Base-by-base conservation (phyloP, 2,329 filamentous ascomycete species). In the Fusarium nelsonii region DNA sequence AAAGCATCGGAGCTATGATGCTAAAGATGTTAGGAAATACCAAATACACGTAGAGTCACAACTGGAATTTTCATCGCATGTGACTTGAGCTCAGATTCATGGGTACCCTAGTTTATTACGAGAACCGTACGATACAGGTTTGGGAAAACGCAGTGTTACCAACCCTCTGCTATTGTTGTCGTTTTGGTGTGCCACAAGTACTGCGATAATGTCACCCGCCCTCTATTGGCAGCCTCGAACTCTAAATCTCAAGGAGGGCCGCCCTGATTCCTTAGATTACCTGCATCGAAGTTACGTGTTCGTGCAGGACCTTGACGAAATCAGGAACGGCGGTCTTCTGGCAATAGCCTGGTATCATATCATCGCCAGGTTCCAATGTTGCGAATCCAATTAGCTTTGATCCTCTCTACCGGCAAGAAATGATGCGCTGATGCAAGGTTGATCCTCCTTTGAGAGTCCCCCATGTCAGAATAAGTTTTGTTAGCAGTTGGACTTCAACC, bases 161-260 rank as follows among this genome's bases (percentile, higher is more conserved):
- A 49, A 12, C 11, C 43, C 8, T 32, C n/a, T 33, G 23, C 48
- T 46, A 33, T 32, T 33, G 26, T 34, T 16, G 4, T 7, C 32
- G 15, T 30, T 14, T 18, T 18, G 16, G 16, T 4, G 41, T 45
- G 16, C 6, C 23, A 39, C 33, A 37, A 15, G 10, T 28, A 39
- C 8, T 16, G 33, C 36, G 53, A 44, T 40, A 28, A 18, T 32
- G 53, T 60, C 62, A 65, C 40, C 40, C 60, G 61, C n/a, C n/a
- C 39, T 37, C 28, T 8, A 4, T 33, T 23, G 23, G 32, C 33
- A 53, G 23, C 26, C 36, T 30, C 9, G 12, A 65, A 65, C 53
- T 65, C 16, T 49, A 65, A 62, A 56, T 43, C 14, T 3, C 10
- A 2, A 34, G 4, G n/a, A 39, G 23, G 33, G 32, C 28, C 14